Percentiles rank a stretch among this genome's conserved stretches.
phyloP scores from a whole-genome alignment of 2,329 filamentous ascomycete genomes.

The Mariannaea sp. region DNA sequence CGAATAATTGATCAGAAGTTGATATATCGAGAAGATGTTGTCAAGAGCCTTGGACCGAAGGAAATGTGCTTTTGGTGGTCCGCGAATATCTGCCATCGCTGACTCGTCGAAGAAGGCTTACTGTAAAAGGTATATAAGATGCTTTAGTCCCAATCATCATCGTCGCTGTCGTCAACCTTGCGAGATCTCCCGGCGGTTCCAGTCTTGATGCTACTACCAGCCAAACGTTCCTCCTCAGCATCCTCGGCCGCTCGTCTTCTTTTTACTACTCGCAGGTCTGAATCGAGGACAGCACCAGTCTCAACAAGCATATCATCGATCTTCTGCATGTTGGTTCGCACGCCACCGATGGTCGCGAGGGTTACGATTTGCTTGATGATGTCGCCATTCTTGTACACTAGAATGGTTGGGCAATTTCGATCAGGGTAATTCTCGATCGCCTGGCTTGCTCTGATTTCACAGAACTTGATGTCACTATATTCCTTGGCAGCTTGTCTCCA shows the following conservation, averaged over 20 bases:
- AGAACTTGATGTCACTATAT: conserved; percentile 96
- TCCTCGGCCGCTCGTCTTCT: conserved; percentile 64
- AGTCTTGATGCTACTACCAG: conserved; percentile 55
- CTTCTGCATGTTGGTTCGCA: conserved; percentile 71
- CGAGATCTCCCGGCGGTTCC: conserved; percentile 54
- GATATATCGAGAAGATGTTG: background rate
- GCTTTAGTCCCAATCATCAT: conserved; percentile 67
- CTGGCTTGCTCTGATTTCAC: conserved; percentile 87
- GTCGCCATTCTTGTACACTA: conserved; percentile 91
- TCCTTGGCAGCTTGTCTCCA: conserved; percentile 84
- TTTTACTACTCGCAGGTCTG: conserved; percentile 77
- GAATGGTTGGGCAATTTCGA: conserved; percentile 88
- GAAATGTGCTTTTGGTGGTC: conserved; percentile 2
- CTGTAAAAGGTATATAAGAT: conserved; percentile 1
- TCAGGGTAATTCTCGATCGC: conserved; percentile 98
- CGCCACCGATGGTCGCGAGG: conserved; percentile 76
- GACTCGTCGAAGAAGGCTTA: conserved; percentile 3
- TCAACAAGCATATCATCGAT: conserved; percentile 82
- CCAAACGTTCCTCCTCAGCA: conserved; percentile 61
- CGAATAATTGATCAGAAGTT: background rate
- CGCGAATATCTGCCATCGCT: background rate
- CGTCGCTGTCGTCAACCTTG: conserved; percentile 55
- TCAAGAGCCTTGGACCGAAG: background rate
- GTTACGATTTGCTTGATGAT: conserved; percentile 94
- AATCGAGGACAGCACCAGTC: conserved; percentile 76